Evolutionary conservation across 2,329 filamentous ascomycete species (phyloP), one percentile per base, ranked within the genome.

Genomic region (Akanthomyces lecanii): DNA sequence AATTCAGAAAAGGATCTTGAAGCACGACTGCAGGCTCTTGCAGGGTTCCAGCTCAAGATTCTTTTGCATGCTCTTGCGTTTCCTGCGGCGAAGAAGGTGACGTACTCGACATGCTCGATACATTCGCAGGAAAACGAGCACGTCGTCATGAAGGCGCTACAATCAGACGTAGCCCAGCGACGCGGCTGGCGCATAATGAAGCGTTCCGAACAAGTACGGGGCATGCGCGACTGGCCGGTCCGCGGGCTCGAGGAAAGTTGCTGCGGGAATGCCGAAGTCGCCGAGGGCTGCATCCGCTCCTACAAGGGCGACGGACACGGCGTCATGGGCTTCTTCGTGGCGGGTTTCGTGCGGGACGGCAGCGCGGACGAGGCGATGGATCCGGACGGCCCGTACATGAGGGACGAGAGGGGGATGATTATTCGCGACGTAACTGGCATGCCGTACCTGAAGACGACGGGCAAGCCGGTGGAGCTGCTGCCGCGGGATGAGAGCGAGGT

Each of bases 251-350:
- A 70, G 44, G 80, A 80, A 42, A 82, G 80, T 42, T 78, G 79
- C 67, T 70, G 70, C 5, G 82, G 81, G 1, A 77, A 86, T 58
- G 71, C 80, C 47, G 75, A 80, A 3, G 73, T 91, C 1, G 84
- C 87, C 6, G 88, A 94, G 30, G 90, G 84, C 3, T 97, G 92
- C 71, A 89, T 97, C 62, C 82, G 94, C 64, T 91, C 91, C 38
- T 88, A 90, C 74, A 90, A 93, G 69, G 90, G 86, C 30, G 92
- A 94, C 68, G 88, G 87, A 11, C 85, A 89, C 66, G 92, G 92
- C 0, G 90, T 93, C 0, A 97, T 97, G 85, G 94, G 95, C 0
- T 98, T 99, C 76, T 99, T 99, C 69, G 90, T 97, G 23, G 92
- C 87, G n/a, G 91, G 84, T 0, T 97, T 99, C 75, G 83, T 91